These are phyloP conservation scores for Friedmanniomyces simplex DNA, from an alignment of 495 filamentous ascomycete genomes.

Conservation along the genomic window DNA sequence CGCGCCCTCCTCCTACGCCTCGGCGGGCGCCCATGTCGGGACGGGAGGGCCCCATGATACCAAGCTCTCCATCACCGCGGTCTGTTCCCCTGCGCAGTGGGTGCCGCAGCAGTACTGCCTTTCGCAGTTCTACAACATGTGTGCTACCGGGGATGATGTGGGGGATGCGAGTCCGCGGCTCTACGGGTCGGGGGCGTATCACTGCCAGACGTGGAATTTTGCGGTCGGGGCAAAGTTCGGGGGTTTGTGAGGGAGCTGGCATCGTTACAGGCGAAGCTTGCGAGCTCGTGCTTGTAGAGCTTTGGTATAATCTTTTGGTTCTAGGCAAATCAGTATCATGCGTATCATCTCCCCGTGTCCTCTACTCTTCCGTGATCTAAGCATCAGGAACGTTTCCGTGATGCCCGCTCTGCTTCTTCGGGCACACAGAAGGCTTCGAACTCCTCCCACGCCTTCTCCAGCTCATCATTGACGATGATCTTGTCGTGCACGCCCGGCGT, in stretches of 20 bases:
- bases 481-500: slow-evolving; percentile 64
- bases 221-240: not conserved
- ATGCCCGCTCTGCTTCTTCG: not conserved
- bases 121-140: slow-evolving; percentile 7
- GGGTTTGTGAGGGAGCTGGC: not conserved
- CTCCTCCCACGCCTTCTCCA: slow-evolving; percentile 74
- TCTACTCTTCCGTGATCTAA: not conserved
- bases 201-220: slow-evolving; percentile 5
- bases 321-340: too few relatives aligned
- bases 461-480: slow-evolving; percentile 80
- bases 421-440: slow-evolving; percentile 31
- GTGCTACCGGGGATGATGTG: not conserved
- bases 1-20: slow-evolving; percentile 1
- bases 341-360: not conserved
- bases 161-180: not conserved
- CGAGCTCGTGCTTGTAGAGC: not conserved
- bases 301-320: not conserved
- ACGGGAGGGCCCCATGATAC: not conserved
- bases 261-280: too few relatives aligned
- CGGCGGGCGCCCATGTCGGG: not conserved
- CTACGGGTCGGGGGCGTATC: not conserved
- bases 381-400: not conserved
- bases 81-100: slow-evolving; percentile 7
- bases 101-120: slow-evolving; percentile 5
- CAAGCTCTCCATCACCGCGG: not conserved